Percentiles rank a stretch among this genome's conserved stretches.
phyloP scores from a whole-genome alignment of 129 eudicot genomes.

The carrot (Daucus carota) region DNA sequence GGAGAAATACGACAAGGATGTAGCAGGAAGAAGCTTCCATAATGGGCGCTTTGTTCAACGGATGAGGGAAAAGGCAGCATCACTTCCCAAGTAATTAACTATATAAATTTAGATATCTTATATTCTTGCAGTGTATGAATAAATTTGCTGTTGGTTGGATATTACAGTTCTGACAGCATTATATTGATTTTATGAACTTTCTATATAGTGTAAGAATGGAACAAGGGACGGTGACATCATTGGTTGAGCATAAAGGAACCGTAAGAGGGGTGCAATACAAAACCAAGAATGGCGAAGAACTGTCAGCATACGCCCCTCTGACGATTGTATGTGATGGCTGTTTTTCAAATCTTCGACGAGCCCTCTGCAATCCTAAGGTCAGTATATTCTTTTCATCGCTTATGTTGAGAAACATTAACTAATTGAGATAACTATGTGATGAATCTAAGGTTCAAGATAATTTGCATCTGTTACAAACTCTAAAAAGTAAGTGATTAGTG shows the following conservation, averaged over 20 bases:
- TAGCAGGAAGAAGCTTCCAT: conserved; percentile 83
- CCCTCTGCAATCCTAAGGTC: conserved; percentile 82
- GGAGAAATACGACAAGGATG: conserved; percentile 69
- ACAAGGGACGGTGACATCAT: conserved; percentile 84
- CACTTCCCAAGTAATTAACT: conserved; percentile 70
- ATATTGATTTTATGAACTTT: neutral
- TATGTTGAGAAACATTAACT: neutral
- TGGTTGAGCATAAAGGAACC: conserved; percentile 66
- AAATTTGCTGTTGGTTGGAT: no score
- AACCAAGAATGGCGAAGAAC: conserved; percentile 47
- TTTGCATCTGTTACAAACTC: neutral
- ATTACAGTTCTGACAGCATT: neutral
- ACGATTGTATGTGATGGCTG: conserved; percentile 89
- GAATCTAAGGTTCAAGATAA: neutral
- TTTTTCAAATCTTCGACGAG: conserved; percentile 69
- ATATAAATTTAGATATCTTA: no score
- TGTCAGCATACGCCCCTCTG: conserved; percentile 65
- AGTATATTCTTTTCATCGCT: neutral
- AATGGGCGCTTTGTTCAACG: conserved; percentile 77
- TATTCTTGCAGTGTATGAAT: no score
- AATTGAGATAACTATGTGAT: neutral
- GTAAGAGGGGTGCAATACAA: conserved; percentile 72
- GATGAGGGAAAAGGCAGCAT: conserved; percentile 77
- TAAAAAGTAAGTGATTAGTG: neutral
- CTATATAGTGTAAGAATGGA: conserved; percentile 52